Conservation (phyloP, 495 filamentous ascomycete genomes). For the Neurospora sp. region DNA sequence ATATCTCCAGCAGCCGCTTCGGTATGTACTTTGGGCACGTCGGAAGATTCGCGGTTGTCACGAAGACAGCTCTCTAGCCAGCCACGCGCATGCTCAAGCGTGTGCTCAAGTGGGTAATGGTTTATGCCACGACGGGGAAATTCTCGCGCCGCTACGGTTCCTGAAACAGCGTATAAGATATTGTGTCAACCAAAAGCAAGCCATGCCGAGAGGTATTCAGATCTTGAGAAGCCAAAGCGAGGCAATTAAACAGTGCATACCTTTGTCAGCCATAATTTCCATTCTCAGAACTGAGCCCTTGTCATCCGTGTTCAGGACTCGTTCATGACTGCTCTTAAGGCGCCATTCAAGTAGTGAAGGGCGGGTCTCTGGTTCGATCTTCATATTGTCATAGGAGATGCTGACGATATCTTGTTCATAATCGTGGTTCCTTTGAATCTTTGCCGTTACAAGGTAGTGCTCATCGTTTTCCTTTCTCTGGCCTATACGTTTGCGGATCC, state of each 20-base stretch:
- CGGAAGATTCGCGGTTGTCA: not conserved
- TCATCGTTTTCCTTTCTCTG: not conserved
- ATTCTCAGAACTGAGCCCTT: not conserved
- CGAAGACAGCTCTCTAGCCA: not conserved
- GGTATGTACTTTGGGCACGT: not conserved
- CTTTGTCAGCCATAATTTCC: not conserved
- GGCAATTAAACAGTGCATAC: not conserved
- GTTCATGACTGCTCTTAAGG: no score
- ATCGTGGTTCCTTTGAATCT: not conserved
- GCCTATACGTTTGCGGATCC: not conserved
- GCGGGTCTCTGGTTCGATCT: not conserved
- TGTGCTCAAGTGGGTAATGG: not conserved
- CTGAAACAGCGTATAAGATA: not conserved
- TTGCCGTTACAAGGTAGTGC: not conserved
- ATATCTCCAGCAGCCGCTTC: not conserved
- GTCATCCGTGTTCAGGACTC: no score
- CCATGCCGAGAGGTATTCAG: not conserved
- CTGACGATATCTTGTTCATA: not conserved
- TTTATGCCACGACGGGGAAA: not conserved
- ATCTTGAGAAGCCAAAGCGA: not conserved
- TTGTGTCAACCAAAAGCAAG: not conserved
- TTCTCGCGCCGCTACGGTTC: not conserved
- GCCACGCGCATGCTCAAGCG: not conserved
- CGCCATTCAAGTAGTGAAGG: no score
- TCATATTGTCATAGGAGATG: not conserved